Percentiles rank a stretch among this genome's conserved stretches.
Conservation (phyloP, 2,329 filamentous ascomycete species). For the Hymenoscyphus fructigenus region DNA sequence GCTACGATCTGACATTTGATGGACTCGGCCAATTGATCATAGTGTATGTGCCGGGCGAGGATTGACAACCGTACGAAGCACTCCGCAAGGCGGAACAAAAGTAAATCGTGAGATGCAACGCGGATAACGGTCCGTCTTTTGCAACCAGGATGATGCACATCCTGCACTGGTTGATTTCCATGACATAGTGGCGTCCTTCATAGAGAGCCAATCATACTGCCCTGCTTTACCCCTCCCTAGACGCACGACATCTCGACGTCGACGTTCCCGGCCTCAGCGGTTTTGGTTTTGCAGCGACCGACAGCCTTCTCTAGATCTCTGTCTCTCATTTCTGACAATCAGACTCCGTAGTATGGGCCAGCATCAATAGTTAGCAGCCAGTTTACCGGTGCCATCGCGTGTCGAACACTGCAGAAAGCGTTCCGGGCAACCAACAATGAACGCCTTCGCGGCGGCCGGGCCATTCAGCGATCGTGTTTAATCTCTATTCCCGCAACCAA, state of each 20-base stretch:
- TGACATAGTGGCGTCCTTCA: slow-evolving; percentile 19
- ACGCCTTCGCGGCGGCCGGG: slow-evolving; percentile 1
- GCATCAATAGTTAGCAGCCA: background rate
- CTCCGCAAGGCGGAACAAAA: slow-evolving; percentile 26
- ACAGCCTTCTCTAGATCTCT: background rate
- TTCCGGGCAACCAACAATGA: slow-evolving; percentile 5
- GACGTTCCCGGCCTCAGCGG: slow-evolving; percentile 17
- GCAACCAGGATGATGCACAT: slow-evolving; percentile 19
- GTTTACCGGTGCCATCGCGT: background rate
- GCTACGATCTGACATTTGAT: too few relatives aligned
- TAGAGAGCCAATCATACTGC: slow-evolving; percentile 20
- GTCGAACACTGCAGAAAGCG: slow-evolving; percentile 5
- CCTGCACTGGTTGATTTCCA: slow-evolving; percentile 21
- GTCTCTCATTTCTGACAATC: background rate
- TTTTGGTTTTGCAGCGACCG: slow-evolving; percentile 6
- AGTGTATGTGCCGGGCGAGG: background rate
- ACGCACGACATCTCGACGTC: slow-evolving; percentile 27
- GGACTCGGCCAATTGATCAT: background rate
- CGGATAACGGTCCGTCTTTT: slow-evolving; percentile 32
- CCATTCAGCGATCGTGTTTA: slow-evolving; percentile 2
- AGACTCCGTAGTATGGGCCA: background rate
- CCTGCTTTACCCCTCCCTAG: slow-evolving; percentile 5
- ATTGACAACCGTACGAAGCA: slow-evolving; percentile 6
- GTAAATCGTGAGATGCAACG: slow-evolving; percentile 26
- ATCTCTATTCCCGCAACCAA: slow-evolving; percentile 13